phyloP scores from a whole-genome alignment of 2,329 filamentous ascomycete species.

The Calcarisporium arbuscula region DNA sequence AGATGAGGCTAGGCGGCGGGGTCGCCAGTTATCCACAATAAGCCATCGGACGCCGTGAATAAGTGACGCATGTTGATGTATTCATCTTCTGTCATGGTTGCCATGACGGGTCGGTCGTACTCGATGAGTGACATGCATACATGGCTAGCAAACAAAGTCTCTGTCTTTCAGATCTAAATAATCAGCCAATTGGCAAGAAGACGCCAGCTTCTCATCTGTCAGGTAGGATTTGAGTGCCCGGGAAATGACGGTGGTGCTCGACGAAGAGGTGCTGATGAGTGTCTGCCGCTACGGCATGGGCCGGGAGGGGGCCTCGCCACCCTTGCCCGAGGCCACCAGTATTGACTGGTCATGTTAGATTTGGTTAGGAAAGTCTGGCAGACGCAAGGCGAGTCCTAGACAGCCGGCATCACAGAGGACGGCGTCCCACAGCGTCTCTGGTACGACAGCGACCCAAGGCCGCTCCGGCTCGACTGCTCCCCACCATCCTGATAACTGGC shows the following conservation, averaged over 20 bases:
- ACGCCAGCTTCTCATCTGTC: no score
- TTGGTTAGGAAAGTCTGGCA: constrained; percentile 2
- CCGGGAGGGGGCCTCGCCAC: no score
- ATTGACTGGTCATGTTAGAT: constrained; percentile 5
- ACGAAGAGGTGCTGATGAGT: neutral
- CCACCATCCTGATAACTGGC: constrained; percentile 11
- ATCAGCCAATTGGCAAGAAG: no score
- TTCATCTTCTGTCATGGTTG: constrained; percentile 5
- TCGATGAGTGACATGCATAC: constrained; percentile 9
- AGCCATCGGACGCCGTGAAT: constrained; percentile 5
- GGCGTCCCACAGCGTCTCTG: constrained; percentile 6
- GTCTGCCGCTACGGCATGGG: no score
- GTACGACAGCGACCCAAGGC: constrained; percentile 8
- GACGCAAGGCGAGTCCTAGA: constrained; percentile 4
- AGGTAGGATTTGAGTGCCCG: no score
- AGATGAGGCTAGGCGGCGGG: constrained; percentile 6
- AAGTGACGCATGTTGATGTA: constrained; percentile 8
- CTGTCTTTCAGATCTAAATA: no score
- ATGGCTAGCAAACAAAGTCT: constrained; percentile 8
- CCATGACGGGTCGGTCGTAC: constrained; percentile 4
- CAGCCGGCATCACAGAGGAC: constrained; percentile 8
- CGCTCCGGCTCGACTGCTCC: constrained; percentile 6
- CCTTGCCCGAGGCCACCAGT: neutral
- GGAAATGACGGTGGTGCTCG: no score
- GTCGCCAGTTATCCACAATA: constrained; percentile 11